Conservation (phyloP, 441 rosid species). For the Brassica hybrid region DNA sequence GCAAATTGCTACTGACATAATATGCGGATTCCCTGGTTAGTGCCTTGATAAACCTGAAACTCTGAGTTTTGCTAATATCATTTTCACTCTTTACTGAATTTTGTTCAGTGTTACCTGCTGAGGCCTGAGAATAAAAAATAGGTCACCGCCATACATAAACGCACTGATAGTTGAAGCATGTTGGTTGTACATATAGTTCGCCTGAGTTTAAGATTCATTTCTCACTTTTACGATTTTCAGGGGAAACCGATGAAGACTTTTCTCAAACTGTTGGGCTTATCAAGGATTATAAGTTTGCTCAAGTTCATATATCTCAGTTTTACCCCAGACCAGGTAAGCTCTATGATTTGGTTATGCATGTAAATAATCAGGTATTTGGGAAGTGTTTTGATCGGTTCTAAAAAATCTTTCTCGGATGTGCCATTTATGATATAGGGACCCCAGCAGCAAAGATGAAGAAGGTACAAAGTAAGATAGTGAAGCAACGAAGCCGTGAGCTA, state of each 20-base stretch:
- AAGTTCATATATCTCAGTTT: constrained; percentile 96
- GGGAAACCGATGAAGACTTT: constrained; percentile 94
- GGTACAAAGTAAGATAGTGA: constrained; percentile 80
- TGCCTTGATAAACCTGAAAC: constrained; percentile 20
- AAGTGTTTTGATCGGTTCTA: background rate
- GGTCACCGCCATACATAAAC: background rate
- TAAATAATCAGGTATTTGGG: background rate
- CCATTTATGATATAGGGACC: constrained; percentile 58
- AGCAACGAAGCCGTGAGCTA: constrained; percentile 90
- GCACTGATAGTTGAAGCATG: constrained; percentile 3
- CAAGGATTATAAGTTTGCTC: constrained; percentile 75
- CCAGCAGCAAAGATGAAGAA: constrained; percentile 99
- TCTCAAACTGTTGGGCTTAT: constrained; percentile 73
- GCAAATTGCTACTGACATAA: constrained; percentile 97
- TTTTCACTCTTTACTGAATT: background rate
- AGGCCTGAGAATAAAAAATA: background rate
- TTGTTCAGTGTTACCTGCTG: background rate
- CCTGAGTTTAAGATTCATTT: constrained; percentile 6
- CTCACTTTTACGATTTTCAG: constrained; percentile 50
- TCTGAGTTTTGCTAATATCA: background rate
- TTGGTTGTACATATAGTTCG: background rate
- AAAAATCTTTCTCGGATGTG: background rate
- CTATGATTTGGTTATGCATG: background rate
- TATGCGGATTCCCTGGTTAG: constrained; percentile 97
- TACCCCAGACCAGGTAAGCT: constrained; percentile 90